These are phyloP conservation scores for Panellus pusillus DNA, from an alignment of 768 basidiomycete species.

Conservation along the genomic window DNA sequence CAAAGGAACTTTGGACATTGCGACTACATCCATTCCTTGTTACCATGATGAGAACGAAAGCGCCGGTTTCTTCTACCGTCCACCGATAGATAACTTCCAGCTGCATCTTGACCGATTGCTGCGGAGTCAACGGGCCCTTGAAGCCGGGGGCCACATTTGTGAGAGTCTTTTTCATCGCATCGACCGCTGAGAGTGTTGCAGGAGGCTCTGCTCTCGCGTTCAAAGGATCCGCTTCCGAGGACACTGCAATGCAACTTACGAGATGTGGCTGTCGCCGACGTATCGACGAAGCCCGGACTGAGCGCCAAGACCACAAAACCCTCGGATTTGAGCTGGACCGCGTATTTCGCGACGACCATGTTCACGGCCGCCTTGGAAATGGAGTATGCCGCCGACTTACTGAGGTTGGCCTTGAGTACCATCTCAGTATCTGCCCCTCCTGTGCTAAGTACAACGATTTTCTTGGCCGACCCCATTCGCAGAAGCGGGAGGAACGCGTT, in stretches of 20 bases:
- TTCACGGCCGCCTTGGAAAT: conserved; percentile 40
- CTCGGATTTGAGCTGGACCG: conserved; percentile 29
- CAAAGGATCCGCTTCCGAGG: too few relatives aligned
- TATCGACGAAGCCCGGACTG: conserved; percentile 39
- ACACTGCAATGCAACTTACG: neutral
- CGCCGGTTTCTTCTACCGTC: conserved; percentile 7
- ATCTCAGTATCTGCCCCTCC: conserved; percentile 31
- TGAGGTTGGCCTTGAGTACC: conserved; percentile 17
- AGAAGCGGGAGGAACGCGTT: conserved; percentile 12
- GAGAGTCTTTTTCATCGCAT: neutral
- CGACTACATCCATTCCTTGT: conserved; percentile 15
- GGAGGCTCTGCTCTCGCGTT: neutral
- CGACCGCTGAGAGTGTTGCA: neutral
- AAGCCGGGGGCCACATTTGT: neutral
- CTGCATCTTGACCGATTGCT: conserved; percentile 10
- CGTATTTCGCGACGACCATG: conserved; percentile 38
- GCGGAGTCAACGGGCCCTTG: conserved; percentile 5
- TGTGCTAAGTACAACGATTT: conserved; percentile 33
- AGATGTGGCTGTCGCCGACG: conserved; percentile 2
- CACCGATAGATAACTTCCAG: conserved; percentile 4
- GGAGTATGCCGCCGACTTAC: conserved; percentile 26
- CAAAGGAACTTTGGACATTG: too few relatives aligned
- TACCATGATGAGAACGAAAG: conserved; percentile 16
- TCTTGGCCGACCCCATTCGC: conserved; percentile 29
- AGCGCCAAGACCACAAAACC: conserved; percentile 37